These are phyloP conservation scores for Daldinia sp. DNA, from an alignment of 2,329 filamentous ascomycete species.

Conservation along the genomic window DNA sequence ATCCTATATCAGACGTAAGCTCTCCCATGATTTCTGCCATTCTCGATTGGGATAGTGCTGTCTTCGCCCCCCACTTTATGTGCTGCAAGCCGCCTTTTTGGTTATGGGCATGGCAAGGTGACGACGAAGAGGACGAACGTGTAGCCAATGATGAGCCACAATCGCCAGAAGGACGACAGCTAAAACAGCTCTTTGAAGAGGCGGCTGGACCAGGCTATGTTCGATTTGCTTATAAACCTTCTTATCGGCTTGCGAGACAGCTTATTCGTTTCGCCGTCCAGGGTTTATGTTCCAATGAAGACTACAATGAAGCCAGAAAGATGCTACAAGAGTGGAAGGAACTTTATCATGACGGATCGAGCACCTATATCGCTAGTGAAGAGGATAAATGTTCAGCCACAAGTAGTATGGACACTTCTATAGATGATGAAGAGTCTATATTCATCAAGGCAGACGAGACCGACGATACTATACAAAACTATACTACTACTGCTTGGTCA, in stretches of 20 bases:
- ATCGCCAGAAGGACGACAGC: slow-evolving; percentile 21
- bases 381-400: not conserved
- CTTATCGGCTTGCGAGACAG: slow-evolving; percentile 42
- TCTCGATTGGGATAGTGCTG: slow-evolving; percentile 54
- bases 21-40: slow-evolving; percentile 34
- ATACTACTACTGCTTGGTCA: not conserved
- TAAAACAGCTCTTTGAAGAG: slow-evolving; percentile 50
- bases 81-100: slow-evolving; percentile 50
- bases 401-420: not conserved
- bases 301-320: slow-evolving; percentile 7
- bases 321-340: slow-evolving; percentile 29
- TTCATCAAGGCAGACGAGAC: not conserved
- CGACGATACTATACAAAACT: not conserved
- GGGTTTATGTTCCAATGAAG: slow-evolving; percentile 10
- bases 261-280: slow-evolving; percentile 32
- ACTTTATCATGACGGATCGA: not conserved
- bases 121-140: slow-evolving; percentile 42
- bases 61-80: slow-evolving; percentile 51
- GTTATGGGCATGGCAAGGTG: slow-evolving; percentile 48
- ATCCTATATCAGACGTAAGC: slow-evolving; percentile 17
- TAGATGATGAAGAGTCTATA: not conserved
- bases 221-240: slow-evolving; percentile 45
- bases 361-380: not conserved
- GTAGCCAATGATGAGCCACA: slow-evolving; percentile 24
- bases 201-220: slow-evolving; percentile 46